phyloP scores from a whole-genome alignment of 768 basidiomycete genomes.

The Lentinula boryana region DNA sequence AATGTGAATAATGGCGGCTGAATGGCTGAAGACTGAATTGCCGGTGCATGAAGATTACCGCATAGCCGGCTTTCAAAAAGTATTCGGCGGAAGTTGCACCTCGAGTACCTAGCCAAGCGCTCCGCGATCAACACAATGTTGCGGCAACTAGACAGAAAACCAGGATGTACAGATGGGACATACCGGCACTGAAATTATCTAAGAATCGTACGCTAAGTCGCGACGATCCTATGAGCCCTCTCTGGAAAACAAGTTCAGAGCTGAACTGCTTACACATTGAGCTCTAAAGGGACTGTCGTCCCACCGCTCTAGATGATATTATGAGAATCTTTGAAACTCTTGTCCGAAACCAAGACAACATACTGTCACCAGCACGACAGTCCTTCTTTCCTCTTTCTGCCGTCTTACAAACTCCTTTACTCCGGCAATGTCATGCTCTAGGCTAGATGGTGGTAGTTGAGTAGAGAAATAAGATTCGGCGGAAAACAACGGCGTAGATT shows the following conservation, averaged over 20 bases:
- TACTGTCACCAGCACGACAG: conserved; percentile 93
- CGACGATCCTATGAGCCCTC: conserved; percentile 10
- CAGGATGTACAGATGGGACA: conserved; percentile 15
- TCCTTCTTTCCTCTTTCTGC: conserved; percentile 59
- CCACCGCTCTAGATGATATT: conserved; percentile 75
- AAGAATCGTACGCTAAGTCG: conserved; percentile 84
- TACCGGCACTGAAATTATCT: conserved; percentile 97
- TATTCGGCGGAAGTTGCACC: conserved; percentile 98
- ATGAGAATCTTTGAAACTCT: neutral
- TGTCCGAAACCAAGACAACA: conserved; percentile 20
- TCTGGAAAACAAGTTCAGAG: neutral
- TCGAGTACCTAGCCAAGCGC: conserved; percentile 65
- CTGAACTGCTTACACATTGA: conserved; percentile 82
- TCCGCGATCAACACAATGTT: neutral
- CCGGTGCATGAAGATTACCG: conserved; percentile 98
- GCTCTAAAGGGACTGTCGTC: conserved; percentile 95
- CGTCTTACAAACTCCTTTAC: conserved; percentile 66
- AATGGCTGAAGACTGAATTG: conserved; percentile 98
- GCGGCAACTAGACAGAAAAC: neutral
- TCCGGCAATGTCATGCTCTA: conserved; percentile 59
- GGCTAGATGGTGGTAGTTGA: conserved; percentile 68
- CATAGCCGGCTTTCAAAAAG: conserved; percentile 90
- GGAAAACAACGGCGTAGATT: conserved; percentile 46
- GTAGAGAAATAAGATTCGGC: conserved; percentile 89
- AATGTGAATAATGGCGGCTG: conserved; percentile 96